These are phyloP conservation scores for Neopestalotiopsis rosae DNA, from an alignment of 2,329 filamentous ascomycete genomes.

Conservation along the genomic window DNA sequence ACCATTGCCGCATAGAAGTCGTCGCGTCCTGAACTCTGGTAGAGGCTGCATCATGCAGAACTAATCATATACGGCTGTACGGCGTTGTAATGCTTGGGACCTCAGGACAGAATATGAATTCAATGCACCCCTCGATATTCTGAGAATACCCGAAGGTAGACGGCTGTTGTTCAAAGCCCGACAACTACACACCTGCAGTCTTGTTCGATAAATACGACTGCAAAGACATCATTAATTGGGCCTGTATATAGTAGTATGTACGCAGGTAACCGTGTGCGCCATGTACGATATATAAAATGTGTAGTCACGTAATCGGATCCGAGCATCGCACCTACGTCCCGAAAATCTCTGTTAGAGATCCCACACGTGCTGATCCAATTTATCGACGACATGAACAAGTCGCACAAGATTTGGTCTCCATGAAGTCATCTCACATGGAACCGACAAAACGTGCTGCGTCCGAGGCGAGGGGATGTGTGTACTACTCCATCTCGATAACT, in stretches of 20 bases:
- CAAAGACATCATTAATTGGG: background rate
- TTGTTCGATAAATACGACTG: background rate
- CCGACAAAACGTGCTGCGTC: no score
- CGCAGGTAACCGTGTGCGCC: no score
- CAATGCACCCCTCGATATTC: background rate
- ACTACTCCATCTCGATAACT: background rate
- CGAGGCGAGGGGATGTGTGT: no score
- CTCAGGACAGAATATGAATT: background rate
- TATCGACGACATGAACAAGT: background rate
- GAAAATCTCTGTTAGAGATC: background rate
- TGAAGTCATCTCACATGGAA: background rate
- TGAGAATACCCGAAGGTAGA: background rate
- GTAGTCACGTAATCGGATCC: background rate
- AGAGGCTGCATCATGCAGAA: constrained; percentile 2
- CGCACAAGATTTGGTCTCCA: background rate
- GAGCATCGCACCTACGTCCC: background rate
- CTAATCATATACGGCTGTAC: background rate
- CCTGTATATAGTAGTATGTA: no score
- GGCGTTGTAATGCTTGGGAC: background rate
- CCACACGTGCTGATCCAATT: background rate
- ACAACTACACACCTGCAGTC: background rate
- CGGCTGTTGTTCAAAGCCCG: background rate
- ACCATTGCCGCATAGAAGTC: background rate
- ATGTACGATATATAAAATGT: background rate
- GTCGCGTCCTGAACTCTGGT: background rate